Evolutionary conservation across 2,329 filamentous ascomycete genomes (phyloP).

Genomic region (Lachnum nothofagi): DNA sequence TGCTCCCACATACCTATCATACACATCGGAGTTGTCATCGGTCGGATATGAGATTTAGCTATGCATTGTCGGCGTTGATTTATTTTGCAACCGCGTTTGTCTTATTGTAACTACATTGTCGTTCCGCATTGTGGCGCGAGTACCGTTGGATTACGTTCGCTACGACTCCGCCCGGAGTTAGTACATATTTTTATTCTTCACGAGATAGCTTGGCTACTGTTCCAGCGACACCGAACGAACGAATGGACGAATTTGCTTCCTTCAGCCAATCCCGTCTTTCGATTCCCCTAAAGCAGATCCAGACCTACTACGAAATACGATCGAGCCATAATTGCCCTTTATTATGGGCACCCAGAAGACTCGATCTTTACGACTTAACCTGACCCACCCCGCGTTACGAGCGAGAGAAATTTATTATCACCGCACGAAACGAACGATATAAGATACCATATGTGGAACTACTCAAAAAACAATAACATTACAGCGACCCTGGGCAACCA

Average conservation of each 20-base stretch:
- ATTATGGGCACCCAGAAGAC: conserved; percentile 2
- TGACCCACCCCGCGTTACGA: conserved; percentile 19
- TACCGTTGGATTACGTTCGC: conserved; percentile 18
- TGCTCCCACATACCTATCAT: conserved; percentile 15
- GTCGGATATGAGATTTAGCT: conserved; percentile 11
- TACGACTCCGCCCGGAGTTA: conserved; percentile 15
- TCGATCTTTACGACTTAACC: conserved; percentile 20
- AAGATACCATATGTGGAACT: conserved; percentile 27
- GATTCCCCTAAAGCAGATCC: conserved; percentile 5
- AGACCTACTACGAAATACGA: not conserved
- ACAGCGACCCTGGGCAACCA: conserved; percentile 34
- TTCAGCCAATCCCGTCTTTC: conserved; percentile 7
- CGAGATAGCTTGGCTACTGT: conserved; percentile 2
- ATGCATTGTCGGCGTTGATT: conserved; percentile 16
- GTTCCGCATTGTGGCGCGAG: conserved; percentile 1
- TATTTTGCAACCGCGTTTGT: conserved; percentile 13
- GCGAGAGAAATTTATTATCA: conserved; percentile 7
- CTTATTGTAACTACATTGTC: conserved; percentile 23
- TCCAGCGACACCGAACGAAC: conserved; percentile 10
- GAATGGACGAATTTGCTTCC: conserved; percentile 19
- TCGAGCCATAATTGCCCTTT: conserved; percentile 15
- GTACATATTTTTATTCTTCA: conserved; percentile 21
- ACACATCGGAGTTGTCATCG: conserved; percentile 18
- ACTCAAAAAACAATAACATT: conserved; percentile 18
- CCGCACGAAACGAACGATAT: conserved; percentile 18